These are phyloP conservation scores for Didymella exigua DNA, from an alignment of 2,329 filamentous ascomycete species.

Conservation along the genomic window DNA sequence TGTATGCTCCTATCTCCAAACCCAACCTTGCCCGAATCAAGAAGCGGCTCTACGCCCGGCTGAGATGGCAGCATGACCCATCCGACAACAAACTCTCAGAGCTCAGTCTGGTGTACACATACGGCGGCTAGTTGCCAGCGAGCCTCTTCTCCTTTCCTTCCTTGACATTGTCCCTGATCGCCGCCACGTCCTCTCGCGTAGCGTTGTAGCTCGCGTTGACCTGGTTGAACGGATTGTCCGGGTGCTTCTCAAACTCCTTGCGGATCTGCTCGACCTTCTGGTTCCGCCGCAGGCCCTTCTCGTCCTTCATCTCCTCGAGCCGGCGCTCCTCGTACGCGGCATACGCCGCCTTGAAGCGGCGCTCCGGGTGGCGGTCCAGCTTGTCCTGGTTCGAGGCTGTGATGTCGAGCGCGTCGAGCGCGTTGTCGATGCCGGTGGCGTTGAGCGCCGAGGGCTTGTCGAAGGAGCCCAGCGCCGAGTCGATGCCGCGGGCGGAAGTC, in stretches of 20 bases:
- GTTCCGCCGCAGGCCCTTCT: conserved; percentile 79
- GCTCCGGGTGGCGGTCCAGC: conserved; percentile 87
- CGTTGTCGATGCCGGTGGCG: conserved; percentile 90
- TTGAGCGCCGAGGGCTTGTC: conserved; percentile 65
- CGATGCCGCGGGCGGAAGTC: conserved; percentile 64
- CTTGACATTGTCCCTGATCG: conserved; percentile 70
- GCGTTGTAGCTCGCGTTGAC: conserved; percentile 77
- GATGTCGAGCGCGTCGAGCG: conserved; percentile 82
- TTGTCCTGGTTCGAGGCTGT: conserved; percentile 67
- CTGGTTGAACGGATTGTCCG: conserved; percentile 96
- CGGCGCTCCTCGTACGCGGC: conserved; percentile 80
- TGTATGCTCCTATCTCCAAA: background rate
- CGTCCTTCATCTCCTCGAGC: conserved; percentile 81
- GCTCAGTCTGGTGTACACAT: background rate
- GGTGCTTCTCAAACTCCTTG: conserved; percentile 94
- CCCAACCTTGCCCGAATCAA: background rate
- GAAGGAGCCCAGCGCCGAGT: conserved; percentile 59
- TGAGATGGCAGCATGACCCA: background rate
- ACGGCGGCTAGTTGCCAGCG: conserved; percentile 14
- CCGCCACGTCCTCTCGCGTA: conserved; percentile 74
- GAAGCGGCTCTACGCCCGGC: background rate
- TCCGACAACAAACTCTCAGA: background rate
- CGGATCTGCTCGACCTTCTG: conserved; percentile 83
- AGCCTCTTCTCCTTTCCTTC: conserved; percentile 76
- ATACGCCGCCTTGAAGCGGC: conserved; percentile 84